Evolutionary conservation across 1,284 basidiomycete genomes (phyloP).

Genomic region (Uromyces viciae-fabae): DNA sequence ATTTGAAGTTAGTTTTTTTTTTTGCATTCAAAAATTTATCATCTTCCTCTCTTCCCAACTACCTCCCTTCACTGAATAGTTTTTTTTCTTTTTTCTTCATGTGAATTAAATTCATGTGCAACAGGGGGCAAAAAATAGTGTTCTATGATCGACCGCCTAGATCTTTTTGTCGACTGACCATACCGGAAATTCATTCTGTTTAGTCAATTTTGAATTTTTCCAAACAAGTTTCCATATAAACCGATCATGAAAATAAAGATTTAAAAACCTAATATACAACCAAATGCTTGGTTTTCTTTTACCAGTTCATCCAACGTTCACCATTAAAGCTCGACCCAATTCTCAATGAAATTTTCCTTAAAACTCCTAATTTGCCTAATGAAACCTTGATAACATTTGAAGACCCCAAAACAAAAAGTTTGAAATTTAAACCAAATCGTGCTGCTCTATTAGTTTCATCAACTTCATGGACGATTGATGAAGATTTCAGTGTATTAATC

Average conservation of each 20-base stretch:
- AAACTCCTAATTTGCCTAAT: constrained; percentile 56
- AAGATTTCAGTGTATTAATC: constrained; percentile 83
- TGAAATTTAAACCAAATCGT: constrained; percentile 62
- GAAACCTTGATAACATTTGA: constrained; percentile 46
- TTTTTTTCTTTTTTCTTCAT: constrained; percentile 54
- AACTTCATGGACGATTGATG: constrained; percentile 96
- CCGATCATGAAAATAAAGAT: constrained; percentile 47
- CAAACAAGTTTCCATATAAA: constrained; percentile 60
- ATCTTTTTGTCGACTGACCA: constrained; percentile 68
- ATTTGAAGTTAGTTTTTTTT: constrained; percentile 64
- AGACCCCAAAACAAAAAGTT: constrained; percentile 53
- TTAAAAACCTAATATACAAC: constrained; percentile 49
- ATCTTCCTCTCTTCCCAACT: background rate
- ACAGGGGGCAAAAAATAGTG: constrained; percentile 55
- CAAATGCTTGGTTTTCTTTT: background rate
- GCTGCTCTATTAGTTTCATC: constrained; percentile 84
- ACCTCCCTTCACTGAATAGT: constrained; percentile 64
- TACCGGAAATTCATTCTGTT: constrained; percentile 71
- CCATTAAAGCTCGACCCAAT: constrained; percentile 48
- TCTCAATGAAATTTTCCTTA: constrained; percentile 62
- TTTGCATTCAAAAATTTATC: background rate
- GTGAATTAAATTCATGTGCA: too few species aligned
- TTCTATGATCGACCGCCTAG: constrained; percentile 82
- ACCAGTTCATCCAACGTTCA: constrained; percentile 29
- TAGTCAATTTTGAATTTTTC: constrained; percentile 50